phyloP scores from a whole-genome alignment of 2,329 filamentous ascomycete genomes.

The Beauveria rudraprayagi region DNA sequence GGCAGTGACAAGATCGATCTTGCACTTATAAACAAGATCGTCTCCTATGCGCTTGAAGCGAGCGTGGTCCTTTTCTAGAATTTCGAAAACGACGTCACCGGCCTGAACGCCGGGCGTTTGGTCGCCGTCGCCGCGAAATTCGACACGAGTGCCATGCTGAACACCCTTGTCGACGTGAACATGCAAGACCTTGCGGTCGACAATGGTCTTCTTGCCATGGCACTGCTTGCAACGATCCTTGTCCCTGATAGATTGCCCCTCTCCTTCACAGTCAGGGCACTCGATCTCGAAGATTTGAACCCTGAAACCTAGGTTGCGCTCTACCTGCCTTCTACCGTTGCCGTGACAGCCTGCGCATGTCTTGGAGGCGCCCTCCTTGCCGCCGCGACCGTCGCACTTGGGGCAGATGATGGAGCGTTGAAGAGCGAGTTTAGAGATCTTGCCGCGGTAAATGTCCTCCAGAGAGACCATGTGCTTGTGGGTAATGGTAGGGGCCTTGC shows the following conservation, averaged over 20 bases:
- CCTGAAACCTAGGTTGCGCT: constrained; percentile 99
- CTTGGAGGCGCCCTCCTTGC: constrained; percentile 96
- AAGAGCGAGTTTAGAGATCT: constrained; percentile 92
- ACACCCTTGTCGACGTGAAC: constrained; percentile 96
- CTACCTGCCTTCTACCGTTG: constrained; percentile 98
- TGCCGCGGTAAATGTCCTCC: constrained; percentile 96
- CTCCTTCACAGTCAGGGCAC: constrained; percentile 95
- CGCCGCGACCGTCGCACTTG: constrained; percentile 87
- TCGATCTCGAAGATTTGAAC: constrained; percentile 99
- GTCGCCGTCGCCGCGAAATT: constrained; percentile 95
- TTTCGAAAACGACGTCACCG: constrained; percentile 96
- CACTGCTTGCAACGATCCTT: constrained; percentile 98
- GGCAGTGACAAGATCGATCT: constrained; percentile 92
- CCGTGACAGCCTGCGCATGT: constrained; percentile 87
- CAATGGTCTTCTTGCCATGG: constrained; percentile 93
- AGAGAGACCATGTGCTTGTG: constrained; percentile 98
- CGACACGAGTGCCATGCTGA: constrained; percentile 87
- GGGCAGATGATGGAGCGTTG: constrained; percentile 97
- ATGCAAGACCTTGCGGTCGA: constrained; percentile 96
- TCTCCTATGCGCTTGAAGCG: constrained; percentile 95
- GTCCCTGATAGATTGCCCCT: constrained; percentile 93
- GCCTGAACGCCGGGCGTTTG: constrained; percentile 88
- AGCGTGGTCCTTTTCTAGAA: constrained; percentile 96
- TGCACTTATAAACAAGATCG: constrained; percentile 88
- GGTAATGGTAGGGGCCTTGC: constrained; percentile 90